Base-by-base conservation (phyloP, 2,329 filamentous ascomycete genomes). In the Fusarium nelsonii region DNA sequence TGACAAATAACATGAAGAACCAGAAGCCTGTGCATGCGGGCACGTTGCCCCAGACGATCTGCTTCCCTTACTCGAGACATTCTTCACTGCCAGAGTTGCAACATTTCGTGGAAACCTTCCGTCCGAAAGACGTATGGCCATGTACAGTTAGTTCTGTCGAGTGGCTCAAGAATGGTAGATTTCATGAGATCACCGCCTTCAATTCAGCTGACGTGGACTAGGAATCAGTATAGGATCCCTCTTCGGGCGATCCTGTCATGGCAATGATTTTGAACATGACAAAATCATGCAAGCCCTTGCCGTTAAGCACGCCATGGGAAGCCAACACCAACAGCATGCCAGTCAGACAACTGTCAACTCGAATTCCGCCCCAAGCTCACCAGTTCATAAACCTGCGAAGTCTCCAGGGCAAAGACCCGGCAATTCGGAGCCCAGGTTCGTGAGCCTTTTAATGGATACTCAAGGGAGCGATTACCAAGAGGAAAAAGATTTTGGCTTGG, bases 21-120 rank as follows among this genome's bases (percentile, higher is more conserved):
- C 33, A 45, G 9, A 41, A 33, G 8, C 34, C 18, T 5, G 16
- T 15, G 1, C 49, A 52, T 8, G 70, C n/a, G 34, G 45, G 41
- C 32, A 68, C 3, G 0, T 74, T 87, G 3, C 80, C 84, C 0
- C 80, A 72, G 14, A 74, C 74, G 0, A 87, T 90, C 4, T 80
- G 76, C 0, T 97, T 97, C 70, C 92, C 94, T 0, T 97, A 94
- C 75, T 95, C 95, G 1, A 87, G 95, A 1, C 95, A 98, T 78
- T 97, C 95, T 0, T 97, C 93, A 0, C 95, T 96, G 63, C 81
- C 84, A 0, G 95, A 97, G 76, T 85, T 97, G 4, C 91, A 92
- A 67, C 80, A 88, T 54, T 81, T 97, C 1, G 83, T 97, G 1
- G 76, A 82, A 4, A 82, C 84, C 0, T 92, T 97, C 71, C 86